Evolutionary conservation across 805 yeast genomes (phyloP).

Genomic region (Myxozyma monticola): DNA sequence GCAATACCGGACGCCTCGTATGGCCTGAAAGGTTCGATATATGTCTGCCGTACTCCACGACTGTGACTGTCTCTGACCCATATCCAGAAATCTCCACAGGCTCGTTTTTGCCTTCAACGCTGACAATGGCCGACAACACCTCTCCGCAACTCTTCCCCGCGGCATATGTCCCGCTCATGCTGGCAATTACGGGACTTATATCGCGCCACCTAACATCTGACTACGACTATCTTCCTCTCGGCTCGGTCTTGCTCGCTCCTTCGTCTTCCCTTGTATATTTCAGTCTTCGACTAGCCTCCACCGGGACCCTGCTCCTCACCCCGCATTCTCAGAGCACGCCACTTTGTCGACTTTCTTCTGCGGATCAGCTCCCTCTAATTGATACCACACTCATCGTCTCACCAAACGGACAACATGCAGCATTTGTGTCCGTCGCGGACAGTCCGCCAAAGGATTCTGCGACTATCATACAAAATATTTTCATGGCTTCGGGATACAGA

Average conservation of each 20-base stretch:
- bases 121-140: slow-evolving; percentile 15
- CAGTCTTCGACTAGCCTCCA: slow-evolving; percentile 17
- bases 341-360: slow-evolving; percentile 6
- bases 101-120: slow-evolving; percentile 27
- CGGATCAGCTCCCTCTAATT: background rate
- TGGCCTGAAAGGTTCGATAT: slow-evolving; percentile 24
- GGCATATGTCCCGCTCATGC: slow-evolving; percentile 27
- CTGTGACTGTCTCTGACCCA: background rate
- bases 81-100: slow-evolving; percentile 30
- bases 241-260: slow-evolving; percentile 24
- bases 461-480: slow-evolving; percentile 15
- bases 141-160: slow-evolving; percentile 28
- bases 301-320: slow-evolving; percentile 24
- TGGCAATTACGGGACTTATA: slow-evolving; percentile 21
- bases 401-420: slow-evolving; percentile 24
- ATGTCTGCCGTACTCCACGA: background rate
- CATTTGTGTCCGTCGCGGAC: slow-evolving; percentile 10
- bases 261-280: slow-evolving; percentile 10
- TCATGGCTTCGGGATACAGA: slow-evolving; percentile 18
- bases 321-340: slow-evolving; percentile 20
- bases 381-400: slow-evolving; percentile 21
- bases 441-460: slow-evolving; percentile 23
- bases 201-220: slow-evolving; percentile 20
- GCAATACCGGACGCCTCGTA: slow-evolving; percentile 21
- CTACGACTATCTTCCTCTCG: slow-evolving; percentile 28